These are phyloP conservation scores for Fusarium secorum DNA, from an alignment of 2,329 filamentous ascomycete genomes.

Conservation along the genomic window DNA sequence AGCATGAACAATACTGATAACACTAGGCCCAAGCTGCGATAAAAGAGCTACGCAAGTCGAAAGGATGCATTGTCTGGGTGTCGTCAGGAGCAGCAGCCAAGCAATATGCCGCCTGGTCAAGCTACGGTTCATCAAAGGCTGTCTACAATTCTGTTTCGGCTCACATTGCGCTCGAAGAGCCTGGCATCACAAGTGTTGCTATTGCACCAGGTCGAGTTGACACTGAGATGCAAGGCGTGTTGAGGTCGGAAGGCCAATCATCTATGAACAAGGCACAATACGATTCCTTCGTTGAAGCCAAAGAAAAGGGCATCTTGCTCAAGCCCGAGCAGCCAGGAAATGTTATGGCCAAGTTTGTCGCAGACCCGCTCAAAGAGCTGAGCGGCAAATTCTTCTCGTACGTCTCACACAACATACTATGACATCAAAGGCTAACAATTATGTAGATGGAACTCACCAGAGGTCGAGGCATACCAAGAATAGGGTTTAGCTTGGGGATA, in stretches of 20 bases:
- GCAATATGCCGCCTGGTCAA: slow-evolving; percentile 76
- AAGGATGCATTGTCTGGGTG: slow-evolving; percentile 78
- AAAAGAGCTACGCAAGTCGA: slow-evolving; percentile 69
- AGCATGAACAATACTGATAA: slow-evolving; percentile 8
- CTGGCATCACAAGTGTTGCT: slow-evolving; percentile 74
- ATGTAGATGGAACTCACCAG: slow-evolving; percentile 51
- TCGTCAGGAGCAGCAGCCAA: slow-evolving; percentile 78
- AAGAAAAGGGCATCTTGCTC: slow-evolving; percentile 75
- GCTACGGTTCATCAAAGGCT: slow-evolving; percentile 85
- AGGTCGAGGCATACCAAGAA: slow-evolving; percentile 63
- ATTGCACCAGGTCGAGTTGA: slow-evolving; percentile 84
- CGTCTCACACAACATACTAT: slow-evolving; percentile 40
- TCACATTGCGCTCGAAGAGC: slow-evolving; percentile 80
- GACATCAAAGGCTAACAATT: slow-evolving; percentile 25
- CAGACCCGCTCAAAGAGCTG: slow-evolving; percentile 70
- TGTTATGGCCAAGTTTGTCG: slow-evolving; percentile 82
- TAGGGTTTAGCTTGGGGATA: slow-evolving; percentile 5
- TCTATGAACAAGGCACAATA: slow-evolving; percentile 66
- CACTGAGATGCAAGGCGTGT: slow-evolving; percentile 87
- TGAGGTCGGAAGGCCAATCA: slow-evolving; percentile 68
- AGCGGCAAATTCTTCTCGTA: slow-evolving; percentile 80
- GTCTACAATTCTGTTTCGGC: slow-evolving; percentile 80
- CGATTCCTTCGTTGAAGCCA: slow-evolving; percentile 71
- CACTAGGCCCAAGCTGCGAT: slow-evolving; percentile 74
- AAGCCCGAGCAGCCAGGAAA: slow-evolving; percentile 84